Base-by-base conservation (phyloP, 2,329 filamentous ascomycete genomes). In the Fusarium papillatum region DNA sequence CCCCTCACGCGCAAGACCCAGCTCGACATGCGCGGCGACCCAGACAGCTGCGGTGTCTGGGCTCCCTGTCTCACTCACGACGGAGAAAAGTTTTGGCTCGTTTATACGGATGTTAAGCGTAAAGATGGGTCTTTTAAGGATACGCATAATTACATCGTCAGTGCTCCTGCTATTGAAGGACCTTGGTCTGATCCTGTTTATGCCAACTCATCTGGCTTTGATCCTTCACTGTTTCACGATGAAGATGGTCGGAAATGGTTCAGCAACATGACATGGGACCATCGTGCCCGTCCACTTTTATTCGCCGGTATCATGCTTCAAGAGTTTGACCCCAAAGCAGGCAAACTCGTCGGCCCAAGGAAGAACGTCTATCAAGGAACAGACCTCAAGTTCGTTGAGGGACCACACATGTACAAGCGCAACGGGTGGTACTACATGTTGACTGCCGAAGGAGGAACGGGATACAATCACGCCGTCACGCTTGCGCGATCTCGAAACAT, bases 41-140 rank as follows among this genome's bases (percentile, higher is more conserved):
- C 90, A 1, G 89, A 91, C 79, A 90, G 88, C 80, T 90, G 90
- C 76, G 90, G 90, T 43, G 84, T 93, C n/a, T 93, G 91, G 90
- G 91, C 91, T 3, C 91, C 91, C 0, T 93, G 91, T 76, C 85
- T 93, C 24, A 90, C 88, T 0, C 90, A 93, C 74, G 90, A 92
- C 73, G 90, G 90, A 57, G 84, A 88, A 4, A 87, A 83, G 66
- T 93, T 92, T 82, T 93, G 88, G 87, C 87, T 93, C 7, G 91
- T 93, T 3, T 93, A 91, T 80, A 92, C 91, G 1, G 90, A 93
- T 76, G 90, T 93, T 19, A 93, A 92, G 83, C 90, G 91, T 74
- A 93, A 93, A 80, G 91, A 93, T 75, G 91, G 91, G 16, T 90
- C 88, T 4, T 92, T 92, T 86, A 92, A 91, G 80, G 91, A 92